Conservation (phyloP, 2,329 filamentous ascomycete genomes). For the Diaporthe citrichinensis region DNA sequence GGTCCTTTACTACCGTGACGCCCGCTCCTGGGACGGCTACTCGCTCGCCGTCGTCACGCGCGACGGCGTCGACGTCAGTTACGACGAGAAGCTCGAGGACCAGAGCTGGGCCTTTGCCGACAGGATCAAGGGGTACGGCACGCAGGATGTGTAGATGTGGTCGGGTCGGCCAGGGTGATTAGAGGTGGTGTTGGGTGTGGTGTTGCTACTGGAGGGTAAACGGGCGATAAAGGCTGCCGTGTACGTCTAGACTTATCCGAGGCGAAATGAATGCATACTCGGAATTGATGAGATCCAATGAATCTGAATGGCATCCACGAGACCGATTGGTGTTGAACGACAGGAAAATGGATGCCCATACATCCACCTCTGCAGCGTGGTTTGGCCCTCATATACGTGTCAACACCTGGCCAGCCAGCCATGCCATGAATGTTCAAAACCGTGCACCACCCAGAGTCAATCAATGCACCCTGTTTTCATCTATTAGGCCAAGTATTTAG, state of each 20-base stretch:
- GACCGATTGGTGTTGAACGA: too few relatives aligned
- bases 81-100: constrained; percentile 89
- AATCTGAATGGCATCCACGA: neutral
- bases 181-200: neutral
- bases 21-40: constrained; percentile 91
- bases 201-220: neutral
- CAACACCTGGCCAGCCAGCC: neutral
- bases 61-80: constrained; percentile 87
- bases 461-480: too few relatives aligned
- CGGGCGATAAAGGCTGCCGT: neutral
- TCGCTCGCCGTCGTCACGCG: constrained; percentile 91
- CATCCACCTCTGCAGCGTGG: too few relatives aligned
- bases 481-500: neutral
- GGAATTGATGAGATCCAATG: neutral
- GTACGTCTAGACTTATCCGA: constrained; percentile 17
- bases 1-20: constrained; percentile 97
- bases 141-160: constrained; percentile 74
- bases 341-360: too few relatives aligned
- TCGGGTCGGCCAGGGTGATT: too few relatives aligned
- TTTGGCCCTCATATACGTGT: neutral
- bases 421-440: too few relatives aligned
- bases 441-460: neutral
- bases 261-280: constrained; percentile 5
- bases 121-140: constrained; percentile 93
- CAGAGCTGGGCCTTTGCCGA: constrained; percentile 99